Evolutionary conservation across 139 green algal species (phyloP).

Genomic region (Edaphochlamys debaryana): DNA sequence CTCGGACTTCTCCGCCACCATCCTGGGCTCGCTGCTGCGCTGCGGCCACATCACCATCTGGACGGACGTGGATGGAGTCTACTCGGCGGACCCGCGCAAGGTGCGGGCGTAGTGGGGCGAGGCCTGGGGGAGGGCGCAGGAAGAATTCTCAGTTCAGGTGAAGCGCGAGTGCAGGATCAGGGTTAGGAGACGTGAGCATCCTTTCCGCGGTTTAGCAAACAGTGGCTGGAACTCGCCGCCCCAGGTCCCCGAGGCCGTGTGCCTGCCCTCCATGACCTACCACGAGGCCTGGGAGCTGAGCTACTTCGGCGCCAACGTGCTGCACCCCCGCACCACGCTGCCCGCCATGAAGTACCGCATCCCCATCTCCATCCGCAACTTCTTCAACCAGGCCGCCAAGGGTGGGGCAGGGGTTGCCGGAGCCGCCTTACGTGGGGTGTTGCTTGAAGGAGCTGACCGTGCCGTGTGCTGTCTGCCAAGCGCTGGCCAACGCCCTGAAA

Average conservation of each 20-base stretch:
- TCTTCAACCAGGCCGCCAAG: constrained; percentile 88
- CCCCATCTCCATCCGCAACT: constrained; percentile 96
- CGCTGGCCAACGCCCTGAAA: no score
- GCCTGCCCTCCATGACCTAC: constrained; percentile 85
- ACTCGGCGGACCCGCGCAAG: constrained; percentile 94
- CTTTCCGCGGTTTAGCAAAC: no score
- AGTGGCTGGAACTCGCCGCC: no score
- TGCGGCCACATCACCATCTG: constrained; percentile 93
- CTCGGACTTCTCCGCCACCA: constrained; percentile 94
- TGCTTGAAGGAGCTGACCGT: no score
- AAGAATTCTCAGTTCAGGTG: not conserved
- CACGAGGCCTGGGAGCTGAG: constrained; percentile 98
- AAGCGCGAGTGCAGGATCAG: not conserved
- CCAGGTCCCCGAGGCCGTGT: constrained; percentile 83
- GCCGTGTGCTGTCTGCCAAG: no score
- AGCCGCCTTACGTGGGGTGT: no score
- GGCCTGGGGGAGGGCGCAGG: not conserved
- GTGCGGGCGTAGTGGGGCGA: constrained; percentile 39
- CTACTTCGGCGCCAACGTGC: constrained; percentile 98
- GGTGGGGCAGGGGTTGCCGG: constrained; percentile 54
- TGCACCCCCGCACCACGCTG: constrained; percentile 97
- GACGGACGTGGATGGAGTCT: constrained; percentile 98
- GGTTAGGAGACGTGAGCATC: no score
- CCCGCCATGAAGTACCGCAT: constrained; percentile 96
- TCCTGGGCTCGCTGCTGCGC: constrained; percentile 89